A percentile compares a stretch with the other conserved stretches of the same genome.
phyloP scores from a whole-genome alignment of 2,329 filamentous ascomycete species.

The Incumbomyces delicatus region DNA sequence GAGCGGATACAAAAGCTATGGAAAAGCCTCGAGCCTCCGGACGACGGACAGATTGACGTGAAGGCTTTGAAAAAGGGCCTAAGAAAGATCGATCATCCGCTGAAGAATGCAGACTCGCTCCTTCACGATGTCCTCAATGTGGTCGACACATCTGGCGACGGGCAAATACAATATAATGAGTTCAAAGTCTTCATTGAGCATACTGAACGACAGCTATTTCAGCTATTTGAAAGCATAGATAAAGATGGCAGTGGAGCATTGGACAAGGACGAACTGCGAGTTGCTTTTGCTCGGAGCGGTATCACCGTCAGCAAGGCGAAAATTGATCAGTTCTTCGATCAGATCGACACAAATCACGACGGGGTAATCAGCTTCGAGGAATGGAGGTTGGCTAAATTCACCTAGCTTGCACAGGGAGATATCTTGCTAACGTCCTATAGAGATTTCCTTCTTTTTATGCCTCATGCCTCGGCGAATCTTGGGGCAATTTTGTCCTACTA shows the following conservation, averaged over 20 bases:
- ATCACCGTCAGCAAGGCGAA: slow-evolving; percentile 67
- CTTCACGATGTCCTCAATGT: slow-evolving; percentile 68
- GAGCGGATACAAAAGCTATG: slow-evolving; percentile 75
- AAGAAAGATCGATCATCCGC: slow-evolving; percentile 77
- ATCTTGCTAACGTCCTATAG: slow-evolving; percentile 39
- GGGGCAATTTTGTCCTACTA: slow-evolving; percentile 85
- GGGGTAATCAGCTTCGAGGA: slow-evolving; percentile 82
- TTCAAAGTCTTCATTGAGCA: slow-evolving; percentile 81
- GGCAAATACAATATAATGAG: slow-evolving; percentile 86
- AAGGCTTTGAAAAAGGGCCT: slow-evolving; percentile 76
- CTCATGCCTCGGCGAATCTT: slow-evolving; percentile 59
- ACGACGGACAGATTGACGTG: slow-evolving; percentile 71
- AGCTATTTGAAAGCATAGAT: slow-evolving; percentile 80
- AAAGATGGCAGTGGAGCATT: slow-evolving; percentile 74
- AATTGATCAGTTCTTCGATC: slow-evolving; percentile 74
- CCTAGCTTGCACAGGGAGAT: neutral
- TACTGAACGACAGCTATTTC: slow-evolving; percentile 72
- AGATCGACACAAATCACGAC: slow-evolving; percentile 84
- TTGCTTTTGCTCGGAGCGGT: slow-evolving; percentile 68
- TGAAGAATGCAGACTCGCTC: slow-evolving; percentile 88
- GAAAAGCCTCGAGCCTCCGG: slow-evolving; percentile 66
- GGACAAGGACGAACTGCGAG: slow-evolving; percentile 71
- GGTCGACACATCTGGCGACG: slow-evolving; percentile 80
- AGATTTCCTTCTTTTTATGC: slow-evolving; percentile 88
- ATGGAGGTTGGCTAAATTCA: slow-evolving; percentile 68